Percentiles rank a stretch among this genome's conserved stretches.
Evolutionary conservation across 805 yeast species (phyloP).

Genomic region (Wickerhamiella parazyma): DNA sequence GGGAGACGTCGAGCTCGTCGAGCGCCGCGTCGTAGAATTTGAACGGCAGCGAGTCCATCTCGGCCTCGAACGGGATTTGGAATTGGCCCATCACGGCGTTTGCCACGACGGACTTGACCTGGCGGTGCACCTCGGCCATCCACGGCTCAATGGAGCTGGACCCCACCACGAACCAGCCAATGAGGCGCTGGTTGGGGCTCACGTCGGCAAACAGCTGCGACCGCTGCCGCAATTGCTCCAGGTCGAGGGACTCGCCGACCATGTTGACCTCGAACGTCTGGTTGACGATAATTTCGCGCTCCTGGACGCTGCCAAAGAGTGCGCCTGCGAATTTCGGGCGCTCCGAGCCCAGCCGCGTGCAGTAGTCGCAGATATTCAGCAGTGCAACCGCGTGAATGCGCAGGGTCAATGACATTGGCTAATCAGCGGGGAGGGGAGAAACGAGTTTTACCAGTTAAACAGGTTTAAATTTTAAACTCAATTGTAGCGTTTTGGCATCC

Average conservation of each 20-base stretch:
- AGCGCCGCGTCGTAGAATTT: slow-evolving; percentile 16
- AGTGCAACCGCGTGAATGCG: slow-evolving; percentile 26
- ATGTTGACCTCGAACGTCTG: slow-evolving; percentile 24
- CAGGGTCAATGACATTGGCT: slow-evolving; percentile 1
- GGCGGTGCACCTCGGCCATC: slow-evolving; percentile 14
- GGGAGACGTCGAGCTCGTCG: slow-evolving; percentile 17
- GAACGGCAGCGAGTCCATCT: slow-evolving; percentile 16
- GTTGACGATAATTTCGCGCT: slow-evolving; percentile 21
- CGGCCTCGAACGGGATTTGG: slow-evolving; percentile 7
- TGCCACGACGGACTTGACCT: slow-evolving; percentile 14
- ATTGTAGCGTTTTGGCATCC: no score
- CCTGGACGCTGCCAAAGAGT: slow-evolving; percentile 23
- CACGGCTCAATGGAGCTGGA: slow-evolving; percentile 7
- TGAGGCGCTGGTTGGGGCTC: slow-evolving; percentile 23
- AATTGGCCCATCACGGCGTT: slow-evolving; percentile 16
- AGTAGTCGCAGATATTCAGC: slow-evolving; percentile 26
- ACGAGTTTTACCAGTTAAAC: no score
- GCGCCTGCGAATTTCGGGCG: slow-evolving; percentile 23
- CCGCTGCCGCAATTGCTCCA: slow-evolving; percentile 16
- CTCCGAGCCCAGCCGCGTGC: slow-evolving; percentile 19
- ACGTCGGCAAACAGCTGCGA: slow-evolving; percentile 21
- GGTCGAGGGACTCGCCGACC: slow-evolving; percentile 16
- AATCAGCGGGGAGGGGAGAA: not conserved
- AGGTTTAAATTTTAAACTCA: no score
- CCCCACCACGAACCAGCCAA: slow-evolving; percentile 25